These are phyloP conservation scores for Leavenworthia alabamica DNA, from an alignment of 345 rosid genomes.

Conservation along the genomic window DNA sequence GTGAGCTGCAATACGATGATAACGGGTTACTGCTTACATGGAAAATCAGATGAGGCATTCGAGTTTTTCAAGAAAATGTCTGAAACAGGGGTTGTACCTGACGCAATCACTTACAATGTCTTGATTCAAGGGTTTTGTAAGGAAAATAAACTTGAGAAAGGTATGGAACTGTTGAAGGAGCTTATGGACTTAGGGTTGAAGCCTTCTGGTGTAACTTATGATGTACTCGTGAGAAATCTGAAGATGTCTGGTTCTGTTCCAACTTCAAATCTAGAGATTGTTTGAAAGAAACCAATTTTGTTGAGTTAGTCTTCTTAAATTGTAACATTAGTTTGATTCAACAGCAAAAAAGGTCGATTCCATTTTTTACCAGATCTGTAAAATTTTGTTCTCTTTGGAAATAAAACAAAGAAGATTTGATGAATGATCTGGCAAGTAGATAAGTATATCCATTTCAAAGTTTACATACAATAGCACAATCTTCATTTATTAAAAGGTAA, in stretches of 20 bases:
- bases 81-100: conserved; percentile 41
- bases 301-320: not conserved
- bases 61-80: conserved; percentile 48
- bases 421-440: not conserved
- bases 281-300: conserved; percentile 4
- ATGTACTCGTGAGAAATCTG: conserved; percentile 15
- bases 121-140: conserved; percentile 47
- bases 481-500: conserved; percentile 2
- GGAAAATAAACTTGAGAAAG: conserved; percentile 35
- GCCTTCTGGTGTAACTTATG: conserved; percentile 20
- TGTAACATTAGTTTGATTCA: conserved; percentile 9
- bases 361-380: conserved; percentile 11
- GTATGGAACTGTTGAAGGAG: conserved; percentile 8
- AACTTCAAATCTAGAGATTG: conserved; percentile 6
- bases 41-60: conserved; percentile 40
- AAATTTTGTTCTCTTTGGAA: not conserved
- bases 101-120: conserved; percentile 40
- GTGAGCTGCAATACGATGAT: conserved; percentile 48
- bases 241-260: conserved; percentile 7
- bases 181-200: conserved; percentile 14
- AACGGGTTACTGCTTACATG: conserved; percentile 36
- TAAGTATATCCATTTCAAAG: conserved; percentile 1
- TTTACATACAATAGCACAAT: conserved; percentile 1
- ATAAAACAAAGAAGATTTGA: not conserved
- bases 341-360: not conserved